These are phyloP conservation scores for Didymella pinodella DNA, from an alignment of 2,329 filamentous ascomycete genomes.

Conservation along the genomic window DNA sequence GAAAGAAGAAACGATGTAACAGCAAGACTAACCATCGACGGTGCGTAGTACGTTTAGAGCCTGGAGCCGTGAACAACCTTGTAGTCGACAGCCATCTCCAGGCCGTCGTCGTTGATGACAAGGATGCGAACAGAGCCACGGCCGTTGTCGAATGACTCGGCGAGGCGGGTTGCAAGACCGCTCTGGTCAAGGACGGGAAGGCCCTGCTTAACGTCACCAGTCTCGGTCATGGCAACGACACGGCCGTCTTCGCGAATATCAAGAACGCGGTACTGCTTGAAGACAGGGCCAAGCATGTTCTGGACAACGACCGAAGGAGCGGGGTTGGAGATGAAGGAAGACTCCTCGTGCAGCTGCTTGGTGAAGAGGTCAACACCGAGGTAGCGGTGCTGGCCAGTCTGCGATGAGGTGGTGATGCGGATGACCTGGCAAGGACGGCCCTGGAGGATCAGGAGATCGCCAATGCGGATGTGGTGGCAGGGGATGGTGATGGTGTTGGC, in stretches of 20 bases:
- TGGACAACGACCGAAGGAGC: slow-evolving; percentile 96
- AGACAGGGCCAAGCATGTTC: slow-evolving; percentile 98
- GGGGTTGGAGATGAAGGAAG: slow-evolving; percentile 95
- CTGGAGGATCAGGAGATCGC: slow-evolving; percentile 98
- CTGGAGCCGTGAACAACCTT: slow-evolving; percentile 90
- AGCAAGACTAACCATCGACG: slow-evolving; percentile 42
- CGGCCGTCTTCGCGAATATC: slow-evolving; percentile 86
- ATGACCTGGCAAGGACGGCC: slow-evolving; percentile 99
- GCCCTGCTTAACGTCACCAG: slow-evolving; percentile 96
- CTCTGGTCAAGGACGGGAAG: slow-evolving; percentile 95
- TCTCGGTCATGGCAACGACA: slow-evolving; percentile 98
- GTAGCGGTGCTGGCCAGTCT: slow-evolving; percentile 99
- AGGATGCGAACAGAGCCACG: slow-evolving; percentile 93
- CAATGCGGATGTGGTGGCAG: slow-evolving; percentile 99
- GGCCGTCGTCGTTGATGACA: slow-evolving; percentile 91
- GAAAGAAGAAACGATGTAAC: not conserved
- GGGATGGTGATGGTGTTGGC: slow-evolving; percentile 96
- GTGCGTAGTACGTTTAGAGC: slow-evolving; percentile 57
- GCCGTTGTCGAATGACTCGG: slow-evolving; percentile 85
- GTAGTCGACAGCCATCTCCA: slow-evolving; percentile 97
- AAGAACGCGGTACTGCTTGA: slow-evolving; percentile 99
- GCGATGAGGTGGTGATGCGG: slow-evolving; percentile 96
- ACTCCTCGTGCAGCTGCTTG: slow-evolving; percentile 99
- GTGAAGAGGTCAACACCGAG: slow-evolving; percentile 99
- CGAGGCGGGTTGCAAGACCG: slow-evolving; percentile 81